phyloP scores from a whole-genome alignment of 208 protist genomes.

The Balamuthia mandrillaris region DNA sequence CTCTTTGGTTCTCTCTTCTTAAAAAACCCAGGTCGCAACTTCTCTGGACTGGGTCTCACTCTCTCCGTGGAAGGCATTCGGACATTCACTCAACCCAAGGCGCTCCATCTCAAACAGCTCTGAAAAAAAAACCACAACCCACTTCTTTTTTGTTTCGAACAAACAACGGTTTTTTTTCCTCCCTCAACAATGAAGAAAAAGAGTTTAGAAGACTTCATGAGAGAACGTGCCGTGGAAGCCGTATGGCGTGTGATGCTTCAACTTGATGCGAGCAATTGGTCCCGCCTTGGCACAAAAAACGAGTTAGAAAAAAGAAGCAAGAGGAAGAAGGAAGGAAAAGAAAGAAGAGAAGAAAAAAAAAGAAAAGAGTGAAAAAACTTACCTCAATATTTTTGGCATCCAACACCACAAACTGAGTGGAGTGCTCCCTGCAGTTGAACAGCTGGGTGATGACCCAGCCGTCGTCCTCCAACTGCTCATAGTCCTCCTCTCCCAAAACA shows the following conservation, averaged over 20 bases:
- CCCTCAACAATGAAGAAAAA: too few species aligned
- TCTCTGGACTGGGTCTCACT: not conserved
- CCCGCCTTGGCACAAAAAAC: too few species aligned
- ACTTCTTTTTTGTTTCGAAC: too few species aligned
- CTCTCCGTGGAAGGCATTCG: slow-evolving; percentile 13
- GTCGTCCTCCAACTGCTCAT: slow-evolving; percentile 36
- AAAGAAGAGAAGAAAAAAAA: too few species aligned
- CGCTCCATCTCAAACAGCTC: not conserved
- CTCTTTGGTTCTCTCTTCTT: not conserved
- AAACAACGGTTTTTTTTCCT: too few species aligned
- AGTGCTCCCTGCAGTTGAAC: slow-evolving; percentile 39
- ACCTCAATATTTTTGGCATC: slow-evolving; percentile 16
- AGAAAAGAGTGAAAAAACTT: too few species aligned
- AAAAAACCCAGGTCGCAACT: not conserved
- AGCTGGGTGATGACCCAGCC: slow-evolving; percentile 48
- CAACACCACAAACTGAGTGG: slow-evolving; percentile 39
- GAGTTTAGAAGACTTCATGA: slow-evolving; percentile 6
- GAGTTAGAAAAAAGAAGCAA: too few species aligned
- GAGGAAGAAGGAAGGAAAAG: too few species aligned
- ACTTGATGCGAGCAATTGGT: slow-evolving; percentile 33
- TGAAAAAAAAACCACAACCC: too few species aligned
- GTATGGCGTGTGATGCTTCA: slow-evolving; percentile 41
- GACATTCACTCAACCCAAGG: slow-evolving; percentile 19
- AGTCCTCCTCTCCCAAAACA: not conserved
- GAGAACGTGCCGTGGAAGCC: slow-evolving; percentile 52